Percentiles rank a stretch among this genome's conserved stretches.
Conservation (phyloP, 108 stramenopile species). For the Cyclotella kingstonii region DNA sequence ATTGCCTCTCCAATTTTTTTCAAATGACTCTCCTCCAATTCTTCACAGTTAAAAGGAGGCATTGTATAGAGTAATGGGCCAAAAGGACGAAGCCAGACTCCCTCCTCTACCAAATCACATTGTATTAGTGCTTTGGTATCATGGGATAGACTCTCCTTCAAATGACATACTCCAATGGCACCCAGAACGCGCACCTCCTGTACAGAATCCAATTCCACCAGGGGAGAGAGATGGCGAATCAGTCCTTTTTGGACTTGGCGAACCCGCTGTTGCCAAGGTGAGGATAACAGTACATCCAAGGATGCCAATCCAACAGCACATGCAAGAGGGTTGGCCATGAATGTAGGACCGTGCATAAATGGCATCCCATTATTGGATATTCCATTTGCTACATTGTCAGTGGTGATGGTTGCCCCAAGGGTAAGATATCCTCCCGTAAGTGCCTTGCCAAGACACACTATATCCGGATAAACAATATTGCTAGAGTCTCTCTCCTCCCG, state of each 20-base stretch:
- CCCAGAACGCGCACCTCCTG: slow-evolving; percentile 79
- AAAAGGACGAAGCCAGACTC: slow-evolving; percentile 85
- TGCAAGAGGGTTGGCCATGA: slow-evolving; percentile 85
- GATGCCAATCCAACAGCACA: slow-evolving; percentile 74
- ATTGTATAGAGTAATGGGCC: slow-evolving; percentile 82
- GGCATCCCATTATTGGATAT: slow-evolving; percentile 57
- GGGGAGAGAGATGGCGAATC: slow-evolving; percentile 46
- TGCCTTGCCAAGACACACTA: slow-evolving; percentile 85
- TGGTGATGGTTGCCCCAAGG: slow-evolving; percentile 75
- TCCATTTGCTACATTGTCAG: slow-evolving; percentile 57
- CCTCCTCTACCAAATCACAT: slow-evolving; percentile 55
- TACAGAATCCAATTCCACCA: slow-evolving; percentile 55
- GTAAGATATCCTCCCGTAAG: slow-evolving; percentile 83
- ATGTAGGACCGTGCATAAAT: slow-evolving; percentile 85
- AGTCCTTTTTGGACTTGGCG: slow-evolving; percentile 53
- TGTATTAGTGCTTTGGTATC: slow-evolving; percentile 55
- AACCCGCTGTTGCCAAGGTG: slow-evolving; percentile 56
- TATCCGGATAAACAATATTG: slow-evolving; percentile 71
- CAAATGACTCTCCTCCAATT: slow-evolving; percentile 40
- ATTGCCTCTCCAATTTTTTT: slow-evolving; percentile 52
- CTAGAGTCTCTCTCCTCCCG: background rate
- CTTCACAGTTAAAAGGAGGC: slow-evolving; percentile 74
- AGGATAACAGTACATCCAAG: slow-evolving; percentile 48
- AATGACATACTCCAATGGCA: slow-evolving; percentile 86
- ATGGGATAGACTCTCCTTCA: slow-evolving; percentile 61